Conservation (phyloP, 2,329 filamentous ascomycete genomes). For the Aspergillus sp. region DNA sequence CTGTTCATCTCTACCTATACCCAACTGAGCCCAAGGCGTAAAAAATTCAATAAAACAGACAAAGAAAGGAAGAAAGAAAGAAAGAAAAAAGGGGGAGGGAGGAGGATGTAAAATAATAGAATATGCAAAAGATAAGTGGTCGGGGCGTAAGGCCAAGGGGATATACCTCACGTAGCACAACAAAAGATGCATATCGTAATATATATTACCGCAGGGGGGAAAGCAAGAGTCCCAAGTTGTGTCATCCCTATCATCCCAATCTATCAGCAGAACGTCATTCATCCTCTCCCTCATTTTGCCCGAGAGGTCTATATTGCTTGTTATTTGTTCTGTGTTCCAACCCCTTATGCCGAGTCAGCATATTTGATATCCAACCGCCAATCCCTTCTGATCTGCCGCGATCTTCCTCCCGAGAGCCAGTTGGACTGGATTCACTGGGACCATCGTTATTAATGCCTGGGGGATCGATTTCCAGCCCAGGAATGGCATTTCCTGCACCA, state of each 20-base stretch:
- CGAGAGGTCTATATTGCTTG: conserved; percentile 41
- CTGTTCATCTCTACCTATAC: too few relatives aligned
- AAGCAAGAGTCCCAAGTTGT: neutral
- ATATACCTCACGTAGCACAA: neutral
- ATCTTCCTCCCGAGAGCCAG: conserved; percentile 29
- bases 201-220: neutral
- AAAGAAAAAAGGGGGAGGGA: conserved; percentile 2
- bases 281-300: conserved; percentile 41
- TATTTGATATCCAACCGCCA: conserved; percentile 65
- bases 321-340: conserved; percentile 33
- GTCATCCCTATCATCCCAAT: too few relatives aligned
- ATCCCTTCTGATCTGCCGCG: conserved; percentile 49
- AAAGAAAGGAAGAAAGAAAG: conserved; percentile 2
- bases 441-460: conserved; percentile 54
- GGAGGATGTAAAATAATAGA: neutral
- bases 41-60: neutral
- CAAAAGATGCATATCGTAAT: neutral
- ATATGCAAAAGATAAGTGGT: neutral
- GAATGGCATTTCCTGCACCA: conserved; percentile 65
- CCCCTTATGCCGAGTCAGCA: conserved; percentile 52
- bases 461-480: conserved; percentile 75
- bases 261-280: conserved; percentile 1
- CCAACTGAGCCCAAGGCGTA: too few relatives aligned
- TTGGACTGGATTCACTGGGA: conserved; percentile 45
- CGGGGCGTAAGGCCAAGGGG: neutral